A percentile compares a stretch with the other conserved stretches of the same genome.
Evolutionary conservation across 768 basidiomycete genomes (phyloP).

Genomic region (Boletus edulis): DNA sequence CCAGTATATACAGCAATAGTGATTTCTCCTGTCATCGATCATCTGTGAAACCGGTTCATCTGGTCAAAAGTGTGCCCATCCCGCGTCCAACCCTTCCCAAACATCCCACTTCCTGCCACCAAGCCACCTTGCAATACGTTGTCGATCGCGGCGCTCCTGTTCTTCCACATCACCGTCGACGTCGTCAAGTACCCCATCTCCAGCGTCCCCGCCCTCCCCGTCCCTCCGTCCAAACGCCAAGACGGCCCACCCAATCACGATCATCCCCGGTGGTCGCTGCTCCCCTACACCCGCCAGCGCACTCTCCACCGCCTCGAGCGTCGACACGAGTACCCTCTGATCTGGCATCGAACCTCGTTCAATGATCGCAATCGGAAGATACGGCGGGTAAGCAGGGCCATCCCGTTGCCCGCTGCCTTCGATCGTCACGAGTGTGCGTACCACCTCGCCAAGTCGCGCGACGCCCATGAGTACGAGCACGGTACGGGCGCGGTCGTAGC

Average conservation of each 20-base stretch:
- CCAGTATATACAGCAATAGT: no score
- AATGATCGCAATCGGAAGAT: conserved; percentile 87
- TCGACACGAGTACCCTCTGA: conserved; percentile 81
- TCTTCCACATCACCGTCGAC: conserved; percentile 31
- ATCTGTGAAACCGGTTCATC: neutral
- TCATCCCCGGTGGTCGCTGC: conserved; percentile 95
- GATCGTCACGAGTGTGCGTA: conserved; percentile 51
- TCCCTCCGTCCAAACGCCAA: conserved; percentile 49
- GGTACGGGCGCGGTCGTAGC: conserved; percentile 79
- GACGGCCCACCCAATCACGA: conserved; percentile 91
- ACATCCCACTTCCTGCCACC: conserved; percentile 56
- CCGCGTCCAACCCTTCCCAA: conserved; percentile 56
- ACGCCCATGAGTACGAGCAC: conserved; percentile 94
- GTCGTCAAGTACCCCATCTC: conserved; percentile 71
- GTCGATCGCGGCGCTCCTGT: conserved; percentile 27
- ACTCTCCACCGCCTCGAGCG: conserved; percentile 63
- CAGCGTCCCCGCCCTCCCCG: conserved; percentile 46
- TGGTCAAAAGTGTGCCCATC: conserved; percentile 32
- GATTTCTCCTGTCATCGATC: no score
- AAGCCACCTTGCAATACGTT: conserved; percentile 60
- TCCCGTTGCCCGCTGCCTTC: conserved; percentile 40
- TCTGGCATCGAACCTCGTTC: conserved; percentile 95
- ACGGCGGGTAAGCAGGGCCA: conserved; percentile 63
- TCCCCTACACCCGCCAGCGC: conserved; percentile 76
- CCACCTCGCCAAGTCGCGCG: conserved; percentile 72